A percentile compares a stretch with the other conserved stretches of the same genome.
Evolutionary conservation across 1,284 basidiomycete species (phyloP).

Genomic region (Sanghuangporus weigelae): DNA sequence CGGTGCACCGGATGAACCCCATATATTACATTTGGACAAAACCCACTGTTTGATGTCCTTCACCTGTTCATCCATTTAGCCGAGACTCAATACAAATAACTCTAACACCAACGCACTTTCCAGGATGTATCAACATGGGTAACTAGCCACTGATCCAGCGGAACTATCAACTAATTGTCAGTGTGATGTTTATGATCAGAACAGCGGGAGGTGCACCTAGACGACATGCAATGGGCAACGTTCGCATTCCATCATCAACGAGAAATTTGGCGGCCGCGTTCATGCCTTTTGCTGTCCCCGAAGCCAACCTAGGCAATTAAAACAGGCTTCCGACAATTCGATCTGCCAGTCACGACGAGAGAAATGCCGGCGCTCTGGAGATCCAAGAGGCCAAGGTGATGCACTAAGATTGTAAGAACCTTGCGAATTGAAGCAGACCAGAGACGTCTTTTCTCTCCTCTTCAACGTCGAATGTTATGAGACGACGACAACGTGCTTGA

Average conservation of each 20-base stretch:
- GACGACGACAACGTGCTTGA: neutral
- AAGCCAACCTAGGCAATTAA: neutral
- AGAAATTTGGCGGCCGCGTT: conserved; percentile 9
- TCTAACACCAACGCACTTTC: conserved; percentile 28
- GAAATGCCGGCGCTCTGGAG: neutral
- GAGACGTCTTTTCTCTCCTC: neutral
- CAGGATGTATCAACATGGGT: conserved; percentile 54
- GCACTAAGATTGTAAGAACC: neutral
- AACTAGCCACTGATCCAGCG: conserved; percentile 67
- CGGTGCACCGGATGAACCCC: conserved; percentile 30
- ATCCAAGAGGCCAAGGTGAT: neutral
- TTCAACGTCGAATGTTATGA: neutral
- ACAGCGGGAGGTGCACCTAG: neutral
- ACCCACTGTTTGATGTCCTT: conserved; percentile 56
- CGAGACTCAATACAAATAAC: neutral
- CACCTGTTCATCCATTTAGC: conserved; percentile 25
- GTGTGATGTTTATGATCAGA: neutral
- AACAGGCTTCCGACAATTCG: neutral
- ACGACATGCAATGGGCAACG: conserved; percentile 16
- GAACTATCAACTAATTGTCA: conserved; percentile 35
- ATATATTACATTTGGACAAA: conserved; percentile 49
- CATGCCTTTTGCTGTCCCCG: neutral
- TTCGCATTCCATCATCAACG: conserved; percentile 8
- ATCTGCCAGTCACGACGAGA: neutral
- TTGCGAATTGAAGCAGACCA: neutral